Conservation (phyloP, 768 basidiomycete species). For the Suillus bovinus region DNA sequence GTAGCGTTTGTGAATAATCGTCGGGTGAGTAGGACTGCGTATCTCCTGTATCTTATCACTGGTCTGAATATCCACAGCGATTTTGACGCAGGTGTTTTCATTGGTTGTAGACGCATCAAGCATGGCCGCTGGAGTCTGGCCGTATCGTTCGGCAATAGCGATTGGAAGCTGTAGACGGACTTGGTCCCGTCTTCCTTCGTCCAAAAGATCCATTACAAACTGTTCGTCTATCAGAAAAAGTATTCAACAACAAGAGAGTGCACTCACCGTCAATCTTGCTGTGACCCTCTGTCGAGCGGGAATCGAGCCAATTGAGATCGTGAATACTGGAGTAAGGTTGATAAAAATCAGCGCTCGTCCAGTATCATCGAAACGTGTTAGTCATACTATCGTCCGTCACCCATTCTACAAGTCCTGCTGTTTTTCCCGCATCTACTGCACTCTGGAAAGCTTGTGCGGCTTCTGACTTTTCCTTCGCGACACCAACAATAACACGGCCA, state of each 20-base stretch:
- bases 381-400: constrained; percentile 53
- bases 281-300: constrained; percentile 42
- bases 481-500: constrained; percentile 43
- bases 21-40: constrained; percentile 44
- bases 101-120: constrained; percentile 29
- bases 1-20: constrained; percentile 36
- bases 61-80: constrained; percentile 50
- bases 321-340: constrained; percentile 44
- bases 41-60: constrained; percentile 43
- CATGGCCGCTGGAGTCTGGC: constrained; percentile 42
- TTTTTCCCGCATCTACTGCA: constrained; percentile 41
- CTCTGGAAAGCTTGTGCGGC: constrained; percentile 42
- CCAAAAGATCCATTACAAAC: constrained; percentile 55
- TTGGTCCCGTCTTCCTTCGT: constrained; percentile 48
- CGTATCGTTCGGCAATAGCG: constrained; percentile 53
- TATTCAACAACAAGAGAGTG: neutral
- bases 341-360: neutral
- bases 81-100: constrained; percentile 36
- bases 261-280: constrained; percentile 44
- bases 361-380: neutral
- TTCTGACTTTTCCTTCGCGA: constrained; percentile 47
- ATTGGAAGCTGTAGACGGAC: constrained; percentile 57
- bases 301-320: constrained; percentile 57
- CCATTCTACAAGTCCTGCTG: constrained; percentile 47
- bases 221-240: constrained; percentile 17